phyloP scores from a whole-genome alignment of 805 yeast species.

The Saccharomycopsis guyanensis region DNA sequence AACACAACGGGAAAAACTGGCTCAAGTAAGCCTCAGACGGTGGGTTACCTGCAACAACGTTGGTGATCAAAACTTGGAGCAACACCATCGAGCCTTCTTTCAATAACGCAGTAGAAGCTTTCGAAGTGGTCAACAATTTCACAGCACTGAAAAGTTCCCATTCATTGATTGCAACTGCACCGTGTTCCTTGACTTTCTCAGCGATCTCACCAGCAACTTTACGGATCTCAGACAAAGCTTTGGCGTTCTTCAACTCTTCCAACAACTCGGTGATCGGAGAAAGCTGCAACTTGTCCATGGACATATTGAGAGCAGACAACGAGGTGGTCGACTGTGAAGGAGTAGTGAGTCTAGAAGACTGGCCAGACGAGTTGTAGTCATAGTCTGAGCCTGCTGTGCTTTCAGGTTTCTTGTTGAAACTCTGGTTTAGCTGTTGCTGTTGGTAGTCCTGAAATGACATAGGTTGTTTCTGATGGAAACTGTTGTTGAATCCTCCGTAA shows the following conservation, averaged over 20 bases:
- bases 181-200: constrained; percentile 38
- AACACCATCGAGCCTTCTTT: constrained; percentile 73
- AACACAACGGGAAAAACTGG: constrained; percentile 52
- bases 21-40: constrained; percentile 72
- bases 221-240: constrained; percentile 47
- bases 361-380: constrained; percentile 10
- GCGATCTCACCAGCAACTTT: constrained; percentile 48
- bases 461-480: constrained; percentile 16
- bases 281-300: constrained; percentile 55
- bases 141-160: constrained; percentile 63
- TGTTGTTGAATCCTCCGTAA: constrained; percentile 11
- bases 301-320: constrained; percentile 61
- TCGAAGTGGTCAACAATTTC: constrained; percentile 61
- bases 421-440: constrained; percentile 5
- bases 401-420: not conserved
- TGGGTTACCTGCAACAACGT: constrained; percentile 50
- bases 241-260: constrained; percentile 41
- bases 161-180: constrained; percentile 42
- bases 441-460: constrained; percentile 20
- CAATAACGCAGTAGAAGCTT: constrained; percentile 54
- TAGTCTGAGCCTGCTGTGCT: constrained; percentile 6
- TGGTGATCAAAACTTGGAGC: constrained; percentile 37
- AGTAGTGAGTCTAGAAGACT: constrained; percentile 15
- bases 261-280: constrained; percentile 62
- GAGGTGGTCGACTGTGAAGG: constrained; percentile 62